These are phyloP conservation scores for Populus hybrid DNA, from an alignment of 441 rosid species.

Conservation along the genomic window DNA sequence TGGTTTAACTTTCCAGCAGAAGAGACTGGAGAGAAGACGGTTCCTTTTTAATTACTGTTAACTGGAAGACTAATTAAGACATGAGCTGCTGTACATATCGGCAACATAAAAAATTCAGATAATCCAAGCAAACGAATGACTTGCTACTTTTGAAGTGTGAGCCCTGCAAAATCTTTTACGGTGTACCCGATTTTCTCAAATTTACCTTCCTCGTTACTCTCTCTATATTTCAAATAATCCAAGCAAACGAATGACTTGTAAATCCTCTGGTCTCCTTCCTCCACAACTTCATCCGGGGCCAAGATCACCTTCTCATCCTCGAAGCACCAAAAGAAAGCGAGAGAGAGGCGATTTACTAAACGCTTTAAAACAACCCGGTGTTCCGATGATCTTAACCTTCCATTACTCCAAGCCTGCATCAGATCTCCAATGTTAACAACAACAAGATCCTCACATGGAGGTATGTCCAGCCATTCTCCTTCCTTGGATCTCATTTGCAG, in stretches of 20 bases:
- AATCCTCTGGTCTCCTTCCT: conserved; percentile 37
- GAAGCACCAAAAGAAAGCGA: conserved; percentile 67
- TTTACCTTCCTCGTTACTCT: conserved; percentile 58
- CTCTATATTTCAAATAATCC: conserved; percentile 60
- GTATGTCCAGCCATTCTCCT: conserved; percentile 60
- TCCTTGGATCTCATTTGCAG: conserved; percentile 70
- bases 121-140: conserved; percentile 53
- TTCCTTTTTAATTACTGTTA: background rate
- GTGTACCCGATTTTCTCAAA: conserved; percentile 66
- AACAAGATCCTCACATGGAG: conserved; percentile 44
- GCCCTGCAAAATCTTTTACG: conserved; percentile 61
- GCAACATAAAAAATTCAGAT: conserved; percentile 32
- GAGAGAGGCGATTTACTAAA: conserved; percentile 41
- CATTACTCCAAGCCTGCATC: conserved; percentile 83
- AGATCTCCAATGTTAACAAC: conserved; percentile 73
- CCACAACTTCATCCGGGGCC: conserved; percentile 60
- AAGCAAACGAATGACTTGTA: conserved; percentile 52
- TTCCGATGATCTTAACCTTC: conserved; percentile 60
- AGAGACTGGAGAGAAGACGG: background rate
- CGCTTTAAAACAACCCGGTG: conserved; percentile 59
- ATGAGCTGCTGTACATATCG: background rate
- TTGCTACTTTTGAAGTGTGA: conserved; percentile 19
- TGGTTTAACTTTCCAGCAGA: background rate
- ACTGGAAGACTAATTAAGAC: background rate
- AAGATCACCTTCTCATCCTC: conserved; percentile 57